Evolutionary conservation across 768 basidiomycete genomes (phyloP).

Genomic region (Lactarius tabidus): DNA sequence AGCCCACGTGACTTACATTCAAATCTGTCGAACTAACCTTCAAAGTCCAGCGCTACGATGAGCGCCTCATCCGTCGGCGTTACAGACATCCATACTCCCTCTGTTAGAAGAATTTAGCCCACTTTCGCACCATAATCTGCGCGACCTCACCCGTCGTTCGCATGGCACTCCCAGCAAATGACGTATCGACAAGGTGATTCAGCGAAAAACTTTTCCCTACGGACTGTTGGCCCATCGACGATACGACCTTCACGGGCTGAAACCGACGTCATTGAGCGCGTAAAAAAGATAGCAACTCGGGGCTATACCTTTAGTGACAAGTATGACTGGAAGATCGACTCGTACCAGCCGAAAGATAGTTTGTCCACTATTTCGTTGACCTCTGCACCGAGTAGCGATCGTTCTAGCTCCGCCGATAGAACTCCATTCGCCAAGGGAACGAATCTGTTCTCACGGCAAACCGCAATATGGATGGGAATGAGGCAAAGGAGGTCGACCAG

Average conservation of each 20-base stretch:
- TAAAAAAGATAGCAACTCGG: too few relatives aligned
- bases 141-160: slow-evolving; percentile 43
- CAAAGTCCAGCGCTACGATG: slow-evolving; percentile 60
- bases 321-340: slow-evolving; percentile 59
- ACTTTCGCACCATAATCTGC: not conserved
- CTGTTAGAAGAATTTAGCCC: slow-evolving; percentile 24
- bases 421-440: slow-evolving; percentile 59
- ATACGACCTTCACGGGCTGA: slow-evolving; percentile 60
- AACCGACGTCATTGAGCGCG: not conserved
- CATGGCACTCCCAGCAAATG: slow-evolving; percentile 65
- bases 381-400: slow-evolving; percentile 53
- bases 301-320: slow-evolving; percentile 49
- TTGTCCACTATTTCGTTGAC: slow-evolving; percentile 52
- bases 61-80: slow-evolving; percentile 54
- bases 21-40: slow-evolving; percentile 37
- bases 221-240: slow-evolving; percentile 66
- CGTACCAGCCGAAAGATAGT: slow-evolving; percentile 61
- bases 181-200: slow-evolving; percentile 60
- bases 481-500: slow-evolving; percentile 56
- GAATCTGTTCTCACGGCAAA: slow-evolving; percentile 57
- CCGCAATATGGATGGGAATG: slow-evolving; percentile 60
- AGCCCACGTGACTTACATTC: not conserved
- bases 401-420: slow-evolving; percentile 46
- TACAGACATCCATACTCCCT: slow-evolving; percentile 66
- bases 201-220: slow-evolving; percentile 59